A percentile compares a stretch with the other conserved stretches of the same genome.
phyloP scores from a whole-genome alignment of 2,329 filamentous ascomycete genomes.

The Monosporascus sp. region DNA sequence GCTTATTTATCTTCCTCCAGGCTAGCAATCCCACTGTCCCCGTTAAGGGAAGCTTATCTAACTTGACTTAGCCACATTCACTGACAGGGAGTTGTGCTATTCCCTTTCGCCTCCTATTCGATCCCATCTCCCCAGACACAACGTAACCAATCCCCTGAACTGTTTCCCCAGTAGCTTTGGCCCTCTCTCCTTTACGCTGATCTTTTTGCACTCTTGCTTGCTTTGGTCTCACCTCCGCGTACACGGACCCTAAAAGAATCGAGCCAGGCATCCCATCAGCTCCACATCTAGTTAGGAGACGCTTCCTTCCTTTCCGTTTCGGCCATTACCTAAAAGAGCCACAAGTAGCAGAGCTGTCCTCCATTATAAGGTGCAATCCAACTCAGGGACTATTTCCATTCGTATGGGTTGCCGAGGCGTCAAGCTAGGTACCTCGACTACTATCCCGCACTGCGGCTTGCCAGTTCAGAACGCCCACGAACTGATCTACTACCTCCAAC shows the following conservation, averaged over 20 bases:
- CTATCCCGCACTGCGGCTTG: constrained; percentile 23
- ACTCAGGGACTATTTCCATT: constrained; percentile 26
- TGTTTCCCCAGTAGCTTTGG: not conserved
- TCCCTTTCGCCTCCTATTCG: not conserved
- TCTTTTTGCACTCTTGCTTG: not conserved
- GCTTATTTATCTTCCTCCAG: constrained; percentile 1
- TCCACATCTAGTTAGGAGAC: constrained; percentile 33
- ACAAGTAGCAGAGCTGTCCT: constrained; percentile 20
- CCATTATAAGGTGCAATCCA: constrained; percentile 18
- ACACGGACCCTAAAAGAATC: not conserved
- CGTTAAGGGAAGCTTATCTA: constrained; percentile 2
- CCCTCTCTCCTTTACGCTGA: not conserved
- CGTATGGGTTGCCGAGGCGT: constrained; percentile 22
- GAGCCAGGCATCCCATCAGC: constrained; percentile 32
- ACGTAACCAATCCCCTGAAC: not conserved
- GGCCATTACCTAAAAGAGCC: constrained; percentile 35
- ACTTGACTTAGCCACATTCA: constrained; percentile 3
- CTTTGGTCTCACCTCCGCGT: not conserved
- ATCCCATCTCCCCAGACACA: not conserved
- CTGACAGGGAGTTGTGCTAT: not conserved
- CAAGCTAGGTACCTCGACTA: constrained; percentile 18
- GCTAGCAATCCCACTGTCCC: constrained; percentile 1
- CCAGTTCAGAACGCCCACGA: constrained; percentile 24
- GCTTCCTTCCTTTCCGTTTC: constrained; percentile 31
- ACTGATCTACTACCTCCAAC: constrained; percentile 17